Conservation (phyloP, 2,329 filamentous ascomycete species). For the Aspergillus aculeatinus region DNA sequence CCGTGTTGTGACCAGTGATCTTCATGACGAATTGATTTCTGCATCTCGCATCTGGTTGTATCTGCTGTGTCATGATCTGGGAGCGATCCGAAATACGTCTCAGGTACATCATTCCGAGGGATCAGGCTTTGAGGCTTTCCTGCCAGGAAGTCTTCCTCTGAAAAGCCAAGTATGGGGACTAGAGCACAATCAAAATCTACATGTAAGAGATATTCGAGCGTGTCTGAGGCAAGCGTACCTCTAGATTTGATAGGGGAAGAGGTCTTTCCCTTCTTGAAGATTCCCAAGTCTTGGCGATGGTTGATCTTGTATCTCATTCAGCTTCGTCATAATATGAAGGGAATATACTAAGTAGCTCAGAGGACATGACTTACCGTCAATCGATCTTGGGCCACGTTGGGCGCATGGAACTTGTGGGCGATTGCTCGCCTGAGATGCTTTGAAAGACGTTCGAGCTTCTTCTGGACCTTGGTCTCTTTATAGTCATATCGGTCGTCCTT, state of each 20-base stretch:
- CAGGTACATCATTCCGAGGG: not conserved
- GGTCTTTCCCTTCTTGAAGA: constrained; percentile 39
- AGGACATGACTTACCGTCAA: constrained; percentile 49
- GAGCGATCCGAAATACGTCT: not conserved
- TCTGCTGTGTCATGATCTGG: not conserved
- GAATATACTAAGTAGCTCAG: not conserved
- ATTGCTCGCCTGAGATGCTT: constrained; percentile 40
- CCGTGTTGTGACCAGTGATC: not conserved
- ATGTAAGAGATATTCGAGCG: no score
- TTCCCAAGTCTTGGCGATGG: constrained; percentile 24
- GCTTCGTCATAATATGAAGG: not conserved
- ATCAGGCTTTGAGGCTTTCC: not conserved
- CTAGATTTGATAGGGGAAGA: constrained; percentile 31
- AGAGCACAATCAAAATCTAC: not conserved
- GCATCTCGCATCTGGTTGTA: not conserved
- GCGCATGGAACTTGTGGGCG: constrained; percentile 57
- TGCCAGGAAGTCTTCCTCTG: not conserved
- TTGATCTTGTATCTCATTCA: constrained; percentile 24
- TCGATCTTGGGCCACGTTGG: constrained; percentile 53
- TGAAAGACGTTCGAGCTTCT: not conserved
- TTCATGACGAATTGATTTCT: not conserved
- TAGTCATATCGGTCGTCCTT: constrained; percentile 57
- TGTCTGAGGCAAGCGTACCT: not conserved
- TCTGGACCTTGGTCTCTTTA: constrained; percentile 21
- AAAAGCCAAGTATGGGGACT: not conserved